These are phyloP conservation scores for Theobroma cacao DNA, from an alignment of 345 rosid species.

Conservation along the genomic window DNA sequence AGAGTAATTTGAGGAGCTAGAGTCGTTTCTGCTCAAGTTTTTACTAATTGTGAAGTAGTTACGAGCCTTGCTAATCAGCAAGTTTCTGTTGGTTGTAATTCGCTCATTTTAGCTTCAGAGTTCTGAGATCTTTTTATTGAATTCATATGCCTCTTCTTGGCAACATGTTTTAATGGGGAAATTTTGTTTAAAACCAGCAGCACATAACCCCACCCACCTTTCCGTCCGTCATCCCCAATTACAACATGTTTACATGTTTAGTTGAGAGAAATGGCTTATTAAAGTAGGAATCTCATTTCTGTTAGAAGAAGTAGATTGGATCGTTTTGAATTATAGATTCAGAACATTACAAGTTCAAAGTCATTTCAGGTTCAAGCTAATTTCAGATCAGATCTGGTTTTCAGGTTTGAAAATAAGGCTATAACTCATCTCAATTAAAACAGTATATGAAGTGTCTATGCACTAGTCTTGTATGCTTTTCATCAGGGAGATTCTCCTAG, in stretches of 20 bases:
- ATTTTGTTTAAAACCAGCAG: too few species aligned
- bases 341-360: too few species aligned
- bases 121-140: neutral
- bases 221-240: too few species aligned
- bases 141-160: neutral
- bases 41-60: neutral
- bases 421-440: neutral
- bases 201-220: too few species aligned
- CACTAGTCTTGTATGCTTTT: neutral
- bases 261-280: too few species aligned
- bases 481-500: neutral
- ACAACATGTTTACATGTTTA: too few species aligned
- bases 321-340: too few species aligned
- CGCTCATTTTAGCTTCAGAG: neutral
- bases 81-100: neutral
- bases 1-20: constrained; percentile 23
- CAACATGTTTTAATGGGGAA: neutral
- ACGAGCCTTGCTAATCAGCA: neutral
- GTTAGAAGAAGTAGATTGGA: too few species aligned
- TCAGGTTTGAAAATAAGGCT: neutral
- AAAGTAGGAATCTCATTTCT: too few species aligned
- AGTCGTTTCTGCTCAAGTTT: constrained; percentile 13
- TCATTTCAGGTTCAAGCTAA: too few species aligned
- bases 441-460: neutral
- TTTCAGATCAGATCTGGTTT: too few species aligned